Evolutionary conservation across 331 rosid genomes (phyloP), one percentile per base, ranked within the genome.

Genomic region (Pyrus hybrid): DNA sequence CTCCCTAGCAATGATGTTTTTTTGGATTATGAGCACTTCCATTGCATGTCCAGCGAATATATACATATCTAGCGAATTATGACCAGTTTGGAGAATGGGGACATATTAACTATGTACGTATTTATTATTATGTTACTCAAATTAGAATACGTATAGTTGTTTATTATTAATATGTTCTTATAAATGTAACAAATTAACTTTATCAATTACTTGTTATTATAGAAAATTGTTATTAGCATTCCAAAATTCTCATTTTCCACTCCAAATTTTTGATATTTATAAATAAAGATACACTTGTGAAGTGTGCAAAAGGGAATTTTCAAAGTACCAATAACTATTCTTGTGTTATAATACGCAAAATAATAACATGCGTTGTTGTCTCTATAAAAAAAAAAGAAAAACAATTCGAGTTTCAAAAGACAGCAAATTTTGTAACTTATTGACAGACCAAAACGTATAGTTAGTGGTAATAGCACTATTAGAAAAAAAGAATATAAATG

Each of bases 391-490:
- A 33, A 7, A 33, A 47, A 45, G 1, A 33, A 33, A 33, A 33
- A 47, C 7, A 14, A 14, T 16, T 16, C 3, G 9, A 49, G 56
- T 49, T 8, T 20, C 30, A 57, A 85, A 51, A 58, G 73, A 80
- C 81, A 70, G 71, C 85, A 83, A 85, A 81, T 75, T 37, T 85
- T 84, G 87, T 79, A 71, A 56, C 77, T 68, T 74, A 60, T 23
- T 37, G 45, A 37, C 45, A 37, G 45, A 49, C 18, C 56, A 49
- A 17, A 49, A 49, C n/a, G 9, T 49, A 49, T 6, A 0, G 56
- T 17, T 49, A 49, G 18, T 37, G 56, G n/a, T 49, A 16, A 16
- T 49, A 49, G 1, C 9, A 49, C 64, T 7, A 80, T 60, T 41
- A 20, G 4, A 3, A 54, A 71, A 16, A 20, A 26, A 57, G 58